A percentile compares a stretch with the other conserved stretches of the same genome.
phyloP scores from a whole-genome alignment of 495 filamentous ascomycete species.

The Talaromyces proteolyticus region DNA sequence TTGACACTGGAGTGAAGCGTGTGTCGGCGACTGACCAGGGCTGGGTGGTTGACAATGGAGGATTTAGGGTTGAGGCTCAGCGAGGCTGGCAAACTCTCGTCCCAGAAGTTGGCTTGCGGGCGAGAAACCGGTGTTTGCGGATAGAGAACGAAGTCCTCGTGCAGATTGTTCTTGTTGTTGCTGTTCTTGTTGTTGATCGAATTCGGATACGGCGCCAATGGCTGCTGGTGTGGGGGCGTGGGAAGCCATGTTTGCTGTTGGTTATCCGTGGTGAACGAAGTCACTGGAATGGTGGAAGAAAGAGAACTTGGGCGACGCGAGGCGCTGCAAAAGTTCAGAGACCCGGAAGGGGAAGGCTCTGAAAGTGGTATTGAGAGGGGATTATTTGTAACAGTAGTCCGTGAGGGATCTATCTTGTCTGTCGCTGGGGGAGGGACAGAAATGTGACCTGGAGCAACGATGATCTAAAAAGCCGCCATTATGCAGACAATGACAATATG shows the following conservation, averaged over 20 bases:
- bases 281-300: conserved; percentile 30
- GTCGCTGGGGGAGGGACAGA: conserved; percentile 37
- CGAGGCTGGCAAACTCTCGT: conserved; percentile 28
- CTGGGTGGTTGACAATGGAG: neutral
- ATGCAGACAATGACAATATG: conserved; percentile 22
- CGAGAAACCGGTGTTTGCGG: conserved; percentile 18
- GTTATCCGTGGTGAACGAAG: conserved; percentile 62
- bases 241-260: conserved; percentile 58
- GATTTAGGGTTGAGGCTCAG: conserved; percentile 34
- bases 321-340: conserved; percentile 53
- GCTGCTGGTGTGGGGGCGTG: conserved; percentile 42
- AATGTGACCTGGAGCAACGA: conserved; percentile 21
- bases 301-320: conserved; percentile 48
- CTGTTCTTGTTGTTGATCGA: conserved; percentile 20
- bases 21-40: conserved; percentile 7
- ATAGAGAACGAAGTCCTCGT: conserved; percentile 44
- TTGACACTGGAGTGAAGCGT: conserved; percentile 6
- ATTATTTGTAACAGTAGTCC: conserved; percentile 23
- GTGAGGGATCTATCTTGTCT: conserved; percentile 44
- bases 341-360: conserved; percentile 42
- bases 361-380: conserved; percentile 33
- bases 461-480: conserved; percentile 49
- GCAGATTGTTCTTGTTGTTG: conserved; percentile 15
- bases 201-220: conserved; percentile 33
- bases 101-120: conserved; percentile 28